Percentiles rank a stretch among this genome's conserved stretches.
Conservation (phyloP, 768 basidiomycete species). For the Lactifluus subvellereus region DNA sequence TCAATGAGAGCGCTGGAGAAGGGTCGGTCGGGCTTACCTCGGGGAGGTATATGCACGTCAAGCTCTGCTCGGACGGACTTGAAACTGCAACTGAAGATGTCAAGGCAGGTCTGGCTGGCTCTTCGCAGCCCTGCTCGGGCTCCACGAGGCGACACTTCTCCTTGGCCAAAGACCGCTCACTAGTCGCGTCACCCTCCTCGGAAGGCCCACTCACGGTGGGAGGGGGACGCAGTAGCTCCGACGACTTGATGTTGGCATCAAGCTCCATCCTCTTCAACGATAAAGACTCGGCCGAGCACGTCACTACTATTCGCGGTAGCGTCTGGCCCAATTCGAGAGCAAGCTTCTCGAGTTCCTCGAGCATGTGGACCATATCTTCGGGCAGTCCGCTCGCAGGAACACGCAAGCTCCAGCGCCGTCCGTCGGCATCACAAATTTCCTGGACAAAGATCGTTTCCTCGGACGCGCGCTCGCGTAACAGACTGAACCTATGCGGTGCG, state of each 20-base stretch:
- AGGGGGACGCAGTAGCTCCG: constrained; percentile 10
- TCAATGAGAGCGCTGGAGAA: background rate
- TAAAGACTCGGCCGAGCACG: constrained; percentile 18
- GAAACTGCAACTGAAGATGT: background rate
- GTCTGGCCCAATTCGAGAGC: constrained; percentile 18
- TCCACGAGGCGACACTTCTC: constrained; percentile 3
- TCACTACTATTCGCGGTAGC: constrained; percentile 22
- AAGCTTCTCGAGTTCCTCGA: constrained; percentile 23
- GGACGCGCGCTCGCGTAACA: constrained; percentile 17
- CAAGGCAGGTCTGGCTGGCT: background rate
- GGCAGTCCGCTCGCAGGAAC: constrained; percentile 23
- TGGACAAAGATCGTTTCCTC: constrained; percentile 21
- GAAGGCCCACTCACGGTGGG: background rate
- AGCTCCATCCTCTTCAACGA: background rate
- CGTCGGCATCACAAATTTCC: constrained; percentile 22
- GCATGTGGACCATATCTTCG: constrained; percentile 21
- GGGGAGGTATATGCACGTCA: constrained; percentile 21
- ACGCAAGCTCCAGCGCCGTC: constrained; percentile 23
- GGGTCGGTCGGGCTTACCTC: background rate
- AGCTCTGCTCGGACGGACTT: constrained; percentile 13
- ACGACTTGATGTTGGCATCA: background rate
- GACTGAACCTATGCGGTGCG: constrained; percentile 18
- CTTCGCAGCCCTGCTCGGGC: background rate
- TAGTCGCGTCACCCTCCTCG: background rate
- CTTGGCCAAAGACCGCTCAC: background rate